Evolutionary conservation across 2,329 filamentous ascomycete species (phyloP).

Genomic region (Zarea fungicola): DNA sequence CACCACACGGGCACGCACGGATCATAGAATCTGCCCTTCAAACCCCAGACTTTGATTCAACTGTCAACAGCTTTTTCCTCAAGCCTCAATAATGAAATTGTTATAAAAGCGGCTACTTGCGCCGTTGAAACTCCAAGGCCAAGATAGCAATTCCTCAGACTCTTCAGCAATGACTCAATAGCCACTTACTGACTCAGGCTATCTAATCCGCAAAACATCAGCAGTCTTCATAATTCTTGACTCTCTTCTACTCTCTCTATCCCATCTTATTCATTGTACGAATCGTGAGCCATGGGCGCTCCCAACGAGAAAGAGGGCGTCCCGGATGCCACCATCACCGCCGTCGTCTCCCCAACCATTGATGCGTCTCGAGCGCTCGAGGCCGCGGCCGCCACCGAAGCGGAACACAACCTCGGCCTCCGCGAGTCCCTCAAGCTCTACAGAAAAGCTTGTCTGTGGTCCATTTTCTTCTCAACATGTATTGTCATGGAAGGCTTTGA

Average conservation of each 20-base stretch:
- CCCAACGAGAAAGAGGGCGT: background rate
- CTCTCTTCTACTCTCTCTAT: background rate
- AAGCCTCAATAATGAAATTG: background rate
- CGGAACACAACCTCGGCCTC: slow-evolving; percentile 30
- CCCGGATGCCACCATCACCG: background rate
- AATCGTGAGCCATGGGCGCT: background rate
- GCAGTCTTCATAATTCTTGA: background rate
- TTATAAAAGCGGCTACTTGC: slow-evolving; percentile 2
- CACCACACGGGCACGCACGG: too few relatives aligned
- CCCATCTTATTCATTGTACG: background rate
- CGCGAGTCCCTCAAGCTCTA: slow-evolving; percentile 35
- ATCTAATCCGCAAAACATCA: background rate
- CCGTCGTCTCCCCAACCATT: background rate
- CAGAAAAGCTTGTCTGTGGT: slow-evolving; percentile 32
- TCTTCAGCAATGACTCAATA: slow-evolving; percentile 7
- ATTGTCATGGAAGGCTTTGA: slow-evolving; percentile 40
- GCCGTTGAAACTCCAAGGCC: background rate
- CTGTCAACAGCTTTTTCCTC: too few relatives aligned
- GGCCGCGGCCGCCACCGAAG: slow-evolving; percentile 24
- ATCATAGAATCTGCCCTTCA: too few relatives aligned
- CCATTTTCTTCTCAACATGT: slow-evolving; percentile 31
- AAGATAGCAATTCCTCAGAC: background rate
- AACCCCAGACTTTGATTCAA: too few relatives aligned
- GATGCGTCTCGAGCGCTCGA: slow-evolving; percentile 13
- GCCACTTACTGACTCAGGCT: background rate